Evolutionary conservation across 2,329 filamentous ascomycete genomes (phyloP), one percentile per base, ranked within the genome.

Genomic region (Beauveria brongniartii): DNA sequence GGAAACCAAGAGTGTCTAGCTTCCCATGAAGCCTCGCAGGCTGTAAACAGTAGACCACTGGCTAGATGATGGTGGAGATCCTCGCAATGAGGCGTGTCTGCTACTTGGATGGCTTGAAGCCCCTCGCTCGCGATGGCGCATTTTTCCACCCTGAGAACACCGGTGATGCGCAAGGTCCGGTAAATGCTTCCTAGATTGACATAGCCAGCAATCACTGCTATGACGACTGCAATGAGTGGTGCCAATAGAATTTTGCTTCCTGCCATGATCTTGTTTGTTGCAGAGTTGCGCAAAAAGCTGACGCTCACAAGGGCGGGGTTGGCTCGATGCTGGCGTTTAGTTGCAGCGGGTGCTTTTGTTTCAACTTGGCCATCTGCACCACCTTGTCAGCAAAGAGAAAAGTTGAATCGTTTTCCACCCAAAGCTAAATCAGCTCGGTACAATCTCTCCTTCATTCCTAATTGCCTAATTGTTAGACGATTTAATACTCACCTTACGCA

Each of bases 51-150:
- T 8, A 77, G 62, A 0, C 77, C 74, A 18, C 77, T 79, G 0
- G 75, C 68, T 1, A 67, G 67, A 63, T 86, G 78, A 60, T 83
- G 77, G 65, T 87, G 83, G 3, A 87, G 53, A 63, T 87, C 84
- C 65, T 87, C 85, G 66, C 84, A 86, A 18, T 82, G 75, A 3
- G 74, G 68, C 0, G 84, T 86, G 63, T 82, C 79, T 0, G 75
- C 69, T 10, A 87, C 81, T 10, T 67, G 63, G 6, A 75, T 65
- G 1, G 81, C 66, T 24, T 75, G 72, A 4, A 71, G 63, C 3
- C 60, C 53, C 5, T 62, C 30, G 5, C n/a, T 30, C 18, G 40
- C 34, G 10, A 55, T 62, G 51, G 44, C 55, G 44, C 30, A 44
- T 22, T 30, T 37, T 16, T 56, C 52, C 7, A 18, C 40, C 26